Percentiles rank a stretch among this genome's conserved stretches.
These are phyloP conservation scores for Peribolospora baueri DNA, from an alignment of 768 basidiomycete species.

Conservation along the genomic window DNA sequence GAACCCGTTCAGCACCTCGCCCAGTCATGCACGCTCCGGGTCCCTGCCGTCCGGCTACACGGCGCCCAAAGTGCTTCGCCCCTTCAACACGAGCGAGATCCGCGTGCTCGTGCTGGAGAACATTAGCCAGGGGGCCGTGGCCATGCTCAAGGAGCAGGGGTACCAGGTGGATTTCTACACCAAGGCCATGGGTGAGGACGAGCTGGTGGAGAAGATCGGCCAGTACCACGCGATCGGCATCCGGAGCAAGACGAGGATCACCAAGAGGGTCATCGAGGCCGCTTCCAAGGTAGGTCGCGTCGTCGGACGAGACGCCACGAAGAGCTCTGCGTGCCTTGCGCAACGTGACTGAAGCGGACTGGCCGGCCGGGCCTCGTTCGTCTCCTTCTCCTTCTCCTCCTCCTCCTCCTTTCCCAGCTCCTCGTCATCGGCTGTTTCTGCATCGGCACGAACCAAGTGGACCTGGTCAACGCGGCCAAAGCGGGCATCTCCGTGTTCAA, in stretches of 20 bases:
- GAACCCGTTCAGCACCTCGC: too few relatives aligned
- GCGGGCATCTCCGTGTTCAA: slow-evolving; percentile 96
- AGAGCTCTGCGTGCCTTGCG: not conserved
- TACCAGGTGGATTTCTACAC: slow-evolving; percentile 75
- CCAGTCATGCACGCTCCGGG: slow-evolving; percentile 11
- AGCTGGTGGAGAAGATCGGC: slow-evolving; percentile 60
- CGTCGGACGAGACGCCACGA: not conserved
- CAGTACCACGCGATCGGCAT: slow-evolving; percentile 87
- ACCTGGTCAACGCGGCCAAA: slow-evolving; percentile 52
- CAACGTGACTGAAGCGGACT: not conserved
- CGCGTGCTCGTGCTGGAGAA: slow-evolving; percentile 77
- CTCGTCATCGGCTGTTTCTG: slow-evolving; percentile 96
- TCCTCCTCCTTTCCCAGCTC: slow-evolving; percentile 30
- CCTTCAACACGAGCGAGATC: slow-evolving; percentile 36
- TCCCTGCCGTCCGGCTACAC: too few relatives aligned
- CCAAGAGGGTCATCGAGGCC: slow-evolving; percentile 61
- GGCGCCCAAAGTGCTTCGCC: too few relatives aligned
- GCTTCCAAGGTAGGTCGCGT: slow-evolving; percentile 43
- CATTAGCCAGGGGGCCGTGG: slow-evolving; percentile 73
- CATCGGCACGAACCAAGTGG: slow-evolving; percentile 96
- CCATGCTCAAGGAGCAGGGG: slow-evolving; percentile 50
- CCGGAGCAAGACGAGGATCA: slow-evolving; percentile 92
- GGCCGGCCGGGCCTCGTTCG: not conserved
- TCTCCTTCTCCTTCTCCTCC: not conserved
- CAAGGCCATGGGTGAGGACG: slow-evolving; percentile 73